Base-by-base conservation (phyloP, 768 basidiomycete species). In the Fomitopsis serialis region DNA sequence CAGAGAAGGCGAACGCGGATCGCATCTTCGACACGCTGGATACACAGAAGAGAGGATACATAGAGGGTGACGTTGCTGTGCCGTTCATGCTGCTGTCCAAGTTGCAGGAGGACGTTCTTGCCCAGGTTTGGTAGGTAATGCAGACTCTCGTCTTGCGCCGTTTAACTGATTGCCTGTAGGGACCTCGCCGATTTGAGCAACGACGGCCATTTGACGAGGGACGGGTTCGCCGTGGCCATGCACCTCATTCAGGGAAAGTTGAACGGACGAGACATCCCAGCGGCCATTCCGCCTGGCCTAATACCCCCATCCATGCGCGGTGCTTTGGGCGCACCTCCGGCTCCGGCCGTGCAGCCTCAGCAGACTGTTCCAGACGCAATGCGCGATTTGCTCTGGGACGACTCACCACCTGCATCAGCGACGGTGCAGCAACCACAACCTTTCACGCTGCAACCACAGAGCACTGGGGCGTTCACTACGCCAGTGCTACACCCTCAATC, bases 141-240 rank as follows among this genome's bases (percentile, higher is more conserved):
- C 29, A 13, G n/a, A n/a, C 29, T 35, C 23, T 11, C 42, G 34
- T 50, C 17, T 24, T 1, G 13, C 23, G 32, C 11, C 35, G 34
- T 19, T 22, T 19, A n/a, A 10, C 55, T 56, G 19, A 58, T 24
- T 22, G 13, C 44, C 25, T 51, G 0, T 54, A 98, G 95, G 96
- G 97, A 99, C 68, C 80, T 99, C 19, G 78, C 93, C 24, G 96
- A 98, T 64, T 78, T 98, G 22, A 82, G 87, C 56, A 87, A 87
- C 48, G 88, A 96, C 53, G 97, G 97, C 1, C 80, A 77, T 51
- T 75, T 99, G 45, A 93, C 85, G 2, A 79, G 85, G 49, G 95
- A 98, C 46, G 92, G 93, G 13, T 98, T 99, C 68, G 96, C 97
- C 8, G 87, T 98, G 43, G 97, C 94, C 3, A 83, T 95, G 83